Evolutionary conservation across 306 rosid genomes (phyloP), one percentile per base, ranked within the genome.

Genomic region (Gynostemma pentaphyllum): DNA sequence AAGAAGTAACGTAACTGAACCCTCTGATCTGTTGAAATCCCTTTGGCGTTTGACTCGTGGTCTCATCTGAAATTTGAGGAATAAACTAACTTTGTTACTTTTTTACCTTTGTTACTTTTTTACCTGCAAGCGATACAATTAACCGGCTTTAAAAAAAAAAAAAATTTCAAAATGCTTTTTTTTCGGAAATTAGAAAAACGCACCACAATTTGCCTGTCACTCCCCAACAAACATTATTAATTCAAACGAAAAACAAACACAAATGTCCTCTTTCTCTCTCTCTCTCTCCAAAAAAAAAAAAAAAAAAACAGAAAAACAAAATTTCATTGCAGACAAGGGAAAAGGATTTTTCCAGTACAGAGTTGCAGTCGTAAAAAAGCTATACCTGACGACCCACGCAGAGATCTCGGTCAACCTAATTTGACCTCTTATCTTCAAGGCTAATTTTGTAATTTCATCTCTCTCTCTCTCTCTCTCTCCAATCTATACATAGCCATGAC

Each of bases 301-400:
- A n/a, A n/a, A n/a, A n/a, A n/a, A n/a, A n/a, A n/a, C n/a, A n/a
- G n/a, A n/a, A n/a, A n/a, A n/a, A n/a, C n/a, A n/a, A n/a, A n/a
- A n/a, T n/a, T n/a, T 45, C 50, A 45, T 19, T 47, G 19, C 9
- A 4, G 28, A 19, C 0, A 13, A 21, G 47, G 15, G 47, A 44
- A n/a, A 44, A 45, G 19, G 5, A 14, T 45, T 41, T 41, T 51
- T 51, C 37, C 13, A 52, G 59, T 53, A n/a, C 28, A 56, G 64
- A 18, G 45, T 13, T 30, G 63, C 44, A 56, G 26, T 56, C n/a
- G 27, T n/a, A 32, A 36, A 19, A 56, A 59, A 37, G 64, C 64
- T 56, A 42, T 18, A 29, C 28, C 64, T 57, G 46, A 57, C 42
- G 62, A 56, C 63, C 45, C 42, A 16, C n/a, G 45, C 63, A 26